These are phyloP conservation scores for Yamadazyma atmosphaerica DNA, from an alignment of 1,139 yeast species.

Conservation along the genomic window DNA sequence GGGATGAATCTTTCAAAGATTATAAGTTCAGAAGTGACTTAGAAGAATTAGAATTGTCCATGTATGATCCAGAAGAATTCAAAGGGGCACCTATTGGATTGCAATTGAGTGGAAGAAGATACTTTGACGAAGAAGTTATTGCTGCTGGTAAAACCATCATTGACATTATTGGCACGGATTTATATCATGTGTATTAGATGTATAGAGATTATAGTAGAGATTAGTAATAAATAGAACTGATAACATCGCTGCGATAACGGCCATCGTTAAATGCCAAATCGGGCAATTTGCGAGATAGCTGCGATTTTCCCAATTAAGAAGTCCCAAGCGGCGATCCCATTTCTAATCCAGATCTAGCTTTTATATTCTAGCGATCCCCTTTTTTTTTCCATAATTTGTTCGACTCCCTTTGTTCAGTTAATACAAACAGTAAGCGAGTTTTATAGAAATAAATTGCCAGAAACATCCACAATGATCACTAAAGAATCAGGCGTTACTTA, in stretches of 20 bases:
- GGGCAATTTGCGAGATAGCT: background rate
- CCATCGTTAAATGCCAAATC: background rate
- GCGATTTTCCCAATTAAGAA: background rate
- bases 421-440: too few relatives aligned
- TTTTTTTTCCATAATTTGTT: too few relatives aligned
- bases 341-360: too few relatives aligned
- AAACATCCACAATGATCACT: background rate
- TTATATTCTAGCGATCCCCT: too few relatives aligned
- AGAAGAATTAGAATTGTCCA: conserved; percentile 43
- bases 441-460: too few relatives aligned
- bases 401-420: too few relatives aligned
- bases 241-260: too few relatives aligned
- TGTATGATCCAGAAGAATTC: conserved; percentile 33
- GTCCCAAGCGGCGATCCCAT: background rate
- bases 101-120: conserved; percentile 41
- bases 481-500: conserved; percentile 7
- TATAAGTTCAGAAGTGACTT: conserved; percentile 40
- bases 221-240: too few relatives aligned
- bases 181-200: conserved; percentile 13
- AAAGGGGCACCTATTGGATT: conserved; percentile 45
- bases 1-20: conserved; percentile 33
- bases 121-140: conserved; percentile 41
- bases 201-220: conserved; percentile 4
- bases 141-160: conserved; percentile 41
- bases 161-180: conserved; percentile 25